phyloP scores from a whole-genome alignment of 2,329 filamentous ascomycete species.

The Clarireedia hainanense region DNA sequence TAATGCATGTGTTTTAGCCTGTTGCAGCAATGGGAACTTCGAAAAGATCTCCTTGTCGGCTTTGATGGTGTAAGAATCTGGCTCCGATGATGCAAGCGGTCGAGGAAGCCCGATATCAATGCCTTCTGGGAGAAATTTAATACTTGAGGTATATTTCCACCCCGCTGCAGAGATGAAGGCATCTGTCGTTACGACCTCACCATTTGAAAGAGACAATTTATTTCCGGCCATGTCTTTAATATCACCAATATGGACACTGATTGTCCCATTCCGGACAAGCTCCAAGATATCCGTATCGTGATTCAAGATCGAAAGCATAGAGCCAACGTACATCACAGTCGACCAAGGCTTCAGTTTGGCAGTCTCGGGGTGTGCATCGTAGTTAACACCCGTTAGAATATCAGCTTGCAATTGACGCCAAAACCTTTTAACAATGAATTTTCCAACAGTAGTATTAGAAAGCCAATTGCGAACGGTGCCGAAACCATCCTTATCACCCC shows the following conservation, averaged over 20 bases:
- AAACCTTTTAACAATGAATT: slow-evolving; percentile 46
- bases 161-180: slow-evolving; percentile 49
- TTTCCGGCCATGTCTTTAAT: slow-evolving; percentile 38
- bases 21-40: slow-evolving; percentile 45
- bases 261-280: slow-evolving; percentile 42
- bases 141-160: slow-evolving; percentile 45
- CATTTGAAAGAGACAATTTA: slow-evolving; percentile 44
- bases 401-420: slow-evolving; percentile 51
- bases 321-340: slow-evolving; percentile 43
- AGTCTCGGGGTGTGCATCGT: slow-evolving; percentile 44
- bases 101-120: slow-evolving; percentile 43
- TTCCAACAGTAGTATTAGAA: slow-evolving; percentile 49
- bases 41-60: slow-evolving; percentile 47
- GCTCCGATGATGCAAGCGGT: slow-evolving; percentile 26
- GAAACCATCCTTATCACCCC: slow-evolving; percentile 57
- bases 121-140: slow-evolving; percentile 45
- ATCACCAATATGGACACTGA: slow-evolving; percentile 46
- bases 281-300: slow-evolving; percentile 51
- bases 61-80: slow-evolving; percentile 31
- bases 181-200: slow-evolving; percentile 40
- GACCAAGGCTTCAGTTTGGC: slow-evolving; percentile 47
- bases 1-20: slow-evolving; percentile 41
- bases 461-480: slow-evolving; percentile 45
- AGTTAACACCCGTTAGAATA: slow-evolving; percentile 43
- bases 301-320: slow-evolving; percentile 52